Evolutionary conservation across 208 protist species (phyloP).

Genomic region (Naegleria lovaniensis): DNA sequence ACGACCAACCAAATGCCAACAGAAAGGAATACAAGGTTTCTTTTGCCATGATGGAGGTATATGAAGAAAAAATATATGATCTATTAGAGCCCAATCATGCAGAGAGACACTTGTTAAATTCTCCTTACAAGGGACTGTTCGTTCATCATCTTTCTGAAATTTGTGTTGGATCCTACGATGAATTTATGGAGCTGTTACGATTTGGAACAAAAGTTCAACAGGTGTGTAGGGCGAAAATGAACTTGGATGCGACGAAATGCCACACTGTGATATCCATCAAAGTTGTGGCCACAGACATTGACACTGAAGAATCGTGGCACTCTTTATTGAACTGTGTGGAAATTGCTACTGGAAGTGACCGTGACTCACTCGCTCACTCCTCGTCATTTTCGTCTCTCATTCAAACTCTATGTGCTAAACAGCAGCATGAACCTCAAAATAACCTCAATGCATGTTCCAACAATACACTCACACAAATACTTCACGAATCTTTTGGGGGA

Average conservation of each 20-base stretch:
- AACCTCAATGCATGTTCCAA: too few species aligned
- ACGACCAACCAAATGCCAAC: too few species aligned
- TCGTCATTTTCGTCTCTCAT: conserved; percentile 55
- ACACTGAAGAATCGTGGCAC: neutral
- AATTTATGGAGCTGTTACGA: neutral
- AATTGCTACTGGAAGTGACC: too few species aligned
- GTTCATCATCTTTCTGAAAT: neutral
- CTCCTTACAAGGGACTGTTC: neutral
- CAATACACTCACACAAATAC: conserved; percentile 52
- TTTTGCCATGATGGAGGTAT: neutral
- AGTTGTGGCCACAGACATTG: neutral
- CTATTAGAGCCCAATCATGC: neutral
- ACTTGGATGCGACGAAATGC: neutral
- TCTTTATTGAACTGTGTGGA: too few species aligned
- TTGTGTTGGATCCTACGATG: neutral
- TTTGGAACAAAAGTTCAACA: neutral
- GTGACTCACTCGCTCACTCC: neutral
- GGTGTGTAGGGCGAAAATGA: neutral
- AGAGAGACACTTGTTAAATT: neutral
- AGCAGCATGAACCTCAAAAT: too few species aligned
- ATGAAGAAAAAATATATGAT: conserved; percentile 23
- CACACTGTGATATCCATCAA: too few species aligned
- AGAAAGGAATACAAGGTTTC: neutral
- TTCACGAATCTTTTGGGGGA: conserved; percentile 57
- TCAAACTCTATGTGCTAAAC: conserved; percentile 74